These are phyloP conservation scores for Panicum virgatum DNA, from an alignment of 202 grass and related monocot genomes.

Conservation along the genomic window DNA sequence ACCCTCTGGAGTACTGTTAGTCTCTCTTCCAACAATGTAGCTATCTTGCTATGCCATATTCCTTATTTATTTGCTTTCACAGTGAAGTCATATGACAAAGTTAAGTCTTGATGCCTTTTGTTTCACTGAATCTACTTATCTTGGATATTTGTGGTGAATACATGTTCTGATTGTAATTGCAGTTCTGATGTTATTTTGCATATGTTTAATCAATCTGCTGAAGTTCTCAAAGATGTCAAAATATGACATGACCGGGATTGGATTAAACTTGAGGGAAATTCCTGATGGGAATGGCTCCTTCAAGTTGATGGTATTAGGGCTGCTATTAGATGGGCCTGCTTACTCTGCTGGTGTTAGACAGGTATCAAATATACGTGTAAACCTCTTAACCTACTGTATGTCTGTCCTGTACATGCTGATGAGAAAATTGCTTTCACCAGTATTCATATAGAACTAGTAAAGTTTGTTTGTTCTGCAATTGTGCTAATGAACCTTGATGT, in stretches of 20 bases:
- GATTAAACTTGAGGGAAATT: constrained; percentile 90
- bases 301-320: constrained; percentile 88
- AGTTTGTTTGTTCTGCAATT: constrained; percentile 13
- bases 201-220: constrained; percentile 47
- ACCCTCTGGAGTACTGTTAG: neutral
- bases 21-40: neutral
- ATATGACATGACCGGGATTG: constrained; percentile 92
- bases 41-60: neutral
- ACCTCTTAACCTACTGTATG: constrained; percentile 9
- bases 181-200: constrained; percentile 58
- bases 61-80: constrained; percentile 6
- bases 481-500: constrained; percentile 2
- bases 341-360: constrained; percentile 84
- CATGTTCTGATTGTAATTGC: constrained; percentile 51
- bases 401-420: neutral
- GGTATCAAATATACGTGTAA: constrained; percentile 44
- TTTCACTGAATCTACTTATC: constrained; percentile 23
- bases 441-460: neutral
- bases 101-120: neutral
- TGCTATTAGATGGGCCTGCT: constrained; percentile 86
- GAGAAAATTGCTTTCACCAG: neutral
- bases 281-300: constrained; percentile 62
- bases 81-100: neutral
- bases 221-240: constrained; percentile 99
- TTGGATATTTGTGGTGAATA: neutral